These are phyloP conservation scores for Benincasa hispida DNA, from an alignment of 306 rosid genomes.

Conservation along the genomic window DNA sequence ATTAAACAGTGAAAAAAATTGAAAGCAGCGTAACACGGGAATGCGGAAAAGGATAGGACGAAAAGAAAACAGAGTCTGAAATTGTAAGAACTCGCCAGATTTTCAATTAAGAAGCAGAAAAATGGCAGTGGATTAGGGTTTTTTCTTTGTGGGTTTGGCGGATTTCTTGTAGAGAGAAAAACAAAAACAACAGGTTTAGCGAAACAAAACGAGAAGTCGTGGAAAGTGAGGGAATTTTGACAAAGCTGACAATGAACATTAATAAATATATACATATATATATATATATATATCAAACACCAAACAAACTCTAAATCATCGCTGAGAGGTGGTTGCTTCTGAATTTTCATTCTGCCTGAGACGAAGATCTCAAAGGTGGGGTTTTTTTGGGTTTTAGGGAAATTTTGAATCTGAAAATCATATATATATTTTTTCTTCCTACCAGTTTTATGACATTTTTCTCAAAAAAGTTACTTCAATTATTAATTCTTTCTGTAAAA, in stretches of 20 bases:
- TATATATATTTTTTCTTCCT: too few relatives aligned
- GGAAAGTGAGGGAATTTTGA: slow-evolving; percentile 20
- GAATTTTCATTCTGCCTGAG: not conserved
- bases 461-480: too few relatives aligned
- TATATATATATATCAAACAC: too few relatives aligned
- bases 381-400: too few relatives aligned
- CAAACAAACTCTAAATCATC: not conserved
- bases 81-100: slow-evolving; percentile 9
- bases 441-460: too few relatives aligned
- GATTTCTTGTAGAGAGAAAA: slow-evolving; percentile 28
- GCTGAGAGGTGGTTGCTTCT: not conserved
- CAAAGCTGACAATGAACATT: slow-evolving; percentile 25
- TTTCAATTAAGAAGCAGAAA: not conserved
- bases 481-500: too few relatives aligned
- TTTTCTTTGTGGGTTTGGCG: slow-evolving; percentile 14
- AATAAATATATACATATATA: too few relatives aligned
- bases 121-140: not conserved
- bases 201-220: not conserved
- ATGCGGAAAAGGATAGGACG: slow-evolving; percentile 38
- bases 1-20: slow-evolving; percentile 6
- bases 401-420: too few relatives aligned
- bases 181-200: slow-evolving; percentile 9
- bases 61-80: slow-evolving; percentile 8
- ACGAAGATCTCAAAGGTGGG: not conserved
- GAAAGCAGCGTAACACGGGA: slow-evolving; percentile 10